Evolutionary conservation across 2,329 filamentous ascomycete genomes (phyloP).

Genomic region (Paraphaeosphaeria sporulosa): DNA sequence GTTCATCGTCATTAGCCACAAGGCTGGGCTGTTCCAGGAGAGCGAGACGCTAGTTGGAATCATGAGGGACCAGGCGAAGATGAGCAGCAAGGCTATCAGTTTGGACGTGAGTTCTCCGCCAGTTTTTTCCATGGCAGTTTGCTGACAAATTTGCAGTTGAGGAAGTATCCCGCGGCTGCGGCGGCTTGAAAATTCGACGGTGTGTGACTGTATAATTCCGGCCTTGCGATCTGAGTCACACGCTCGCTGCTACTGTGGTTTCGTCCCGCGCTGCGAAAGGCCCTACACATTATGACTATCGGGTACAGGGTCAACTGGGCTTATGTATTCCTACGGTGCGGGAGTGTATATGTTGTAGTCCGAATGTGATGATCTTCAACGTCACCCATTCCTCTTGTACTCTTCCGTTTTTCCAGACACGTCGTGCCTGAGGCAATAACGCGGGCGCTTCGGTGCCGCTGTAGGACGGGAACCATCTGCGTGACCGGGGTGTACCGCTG

Average conservation of each 20-base stretch:
- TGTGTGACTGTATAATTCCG: neutral
- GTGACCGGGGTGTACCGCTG: neutral
- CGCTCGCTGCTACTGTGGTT: neutral
- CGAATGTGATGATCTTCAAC: neutral
- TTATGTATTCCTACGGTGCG: neutral
- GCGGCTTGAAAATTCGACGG: conserved; percentile 2
- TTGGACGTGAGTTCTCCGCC: conserved; percentile 78
- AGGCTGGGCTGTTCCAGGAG: conserved; percentile 94
- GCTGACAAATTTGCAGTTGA: conserved; percentile 29
- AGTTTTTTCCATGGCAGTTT: neutral
- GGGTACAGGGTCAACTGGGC: neutral
- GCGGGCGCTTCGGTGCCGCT: too few relatives aligned
- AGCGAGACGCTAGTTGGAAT: conserved; percentile 96
- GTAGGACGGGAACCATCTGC: too few relatives aligned
- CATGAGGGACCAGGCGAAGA: conserved; percentile 92
- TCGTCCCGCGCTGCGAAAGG: neutral
- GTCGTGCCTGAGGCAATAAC: too few relatives aligned
- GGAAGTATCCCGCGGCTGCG: conserved; percentile 33
- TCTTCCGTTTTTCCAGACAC: too few relatives aligned
- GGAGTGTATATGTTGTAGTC: neutral
- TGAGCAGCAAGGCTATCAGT: conserved; percentile 89
- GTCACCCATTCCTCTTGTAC: neutral
- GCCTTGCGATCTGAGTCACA: neutral
- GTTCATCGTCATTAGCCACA: conserved; percentile 97
- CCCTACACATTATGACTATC: too few relatives aligned